phyloP scores from a whole-genome alignment of 23 red algal genomes.

The Gracilaria caudata region DNA sequence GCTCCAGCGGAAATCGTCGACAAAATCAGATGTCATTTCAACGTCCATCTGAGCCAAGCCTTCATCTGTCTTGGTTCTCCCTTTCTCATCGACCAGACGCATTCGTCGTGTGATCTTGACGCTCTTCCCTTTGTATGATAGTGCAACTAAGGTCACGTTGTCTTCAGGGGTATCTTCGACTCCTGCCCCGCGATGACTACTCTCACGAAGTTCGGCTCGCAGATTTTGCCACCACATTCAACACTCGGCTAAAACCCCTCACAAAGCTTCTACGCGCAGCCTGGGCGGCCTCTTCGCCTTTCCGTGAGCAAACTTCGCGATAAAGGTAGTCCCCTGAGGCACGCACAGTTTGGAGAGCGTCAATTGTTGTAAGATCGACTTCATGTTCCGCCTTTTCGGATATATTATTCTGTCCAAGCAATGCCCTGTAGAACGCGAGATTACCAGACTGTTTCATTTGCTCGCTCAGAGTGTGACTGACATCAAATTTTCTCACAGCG shows the following conservation, averaged over 20 bases:
- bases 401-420: background rate
- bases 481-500: background rate
- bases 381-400: background rate
- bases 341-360: background rate
- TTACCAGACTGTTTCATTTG: conserved; percentile 1
- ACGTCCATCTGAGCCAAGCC: background rate
- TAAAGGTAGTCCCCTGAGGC: conserved; percentile 5
- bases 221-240: background rate
- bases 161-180: background rate
- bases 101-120: conserved; percentile 8
- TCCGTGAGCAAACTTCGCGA: background rate
- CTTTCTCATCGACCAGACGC: background rate
- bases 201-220: background rate
- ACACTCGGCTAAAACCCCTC: conserved; percentile 11
- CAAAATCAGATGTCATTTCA: too few relatives aligned
- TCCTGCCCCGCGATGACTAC: background rate
- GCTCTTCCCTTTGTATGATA: conserved; percentile 8
- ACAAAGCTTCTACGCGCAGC: background rate
- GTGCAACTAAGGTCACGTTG: background rate
- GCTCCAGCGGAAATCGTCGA: too few relatives aligned
- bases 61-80: background rate
- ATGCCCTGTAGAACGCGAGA: background rate
- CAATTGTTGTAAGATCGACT: conserved; percentile 6
- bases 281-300: background rate
- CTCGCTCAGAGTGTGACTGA: background rate